Base-by-base conservation (phyloP, 306 rosid genomes). In the Trifolium dubium region DNA sequence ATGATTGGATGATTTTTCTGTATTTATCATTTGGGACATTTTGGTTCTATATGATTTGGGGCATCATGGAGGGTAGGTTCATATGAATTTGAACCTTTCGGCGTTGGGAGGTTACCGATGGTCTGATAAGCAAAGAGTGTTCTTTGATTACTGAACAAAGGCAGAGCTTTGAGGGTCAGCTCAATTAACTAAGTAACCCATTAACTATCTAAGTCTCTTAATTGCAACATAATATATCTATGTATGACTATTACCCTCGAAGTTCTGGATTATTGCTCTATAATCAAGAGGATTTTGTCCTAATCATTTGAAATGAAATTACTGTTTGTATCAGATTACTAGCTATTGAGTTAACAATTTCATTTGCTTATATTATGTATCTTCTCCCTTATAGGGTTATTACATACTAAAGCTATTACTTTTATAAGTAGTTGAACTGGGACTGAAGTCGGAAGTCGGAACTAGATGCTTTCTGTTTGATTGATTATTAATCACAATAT, bases 361-460 rank as follows among this genome's bases (percentile, higher is more conserved):
- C 14, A 62, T 62, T 39, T 78, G 5, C 30, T 14, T 18, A 23
- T 55, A 44, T 12, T 60, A 55, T 19, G 43, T 19, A 40, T 47
- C 35, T 7, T 46, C 74, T 19, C 63, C 14, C 54, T 53, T 64
- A 41, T 43, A 71, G 37, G 37, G 6, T 32, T 32, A 32, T 32
- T 32, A 32, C 6, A 32, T 32, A 5, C 5, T 32, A 32, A 55
- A 72, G 35, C 34, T 55, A 40, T 44, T 65, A 65, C 35, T 55
- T 32, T 34, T 64, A 12, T 12, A 72, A 55, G 43, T 35, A 46
- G 15, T 49, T 49, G 40, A 67, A 43, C 49, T n/a, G 55, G 65
- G 66, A 69, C 54, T 73, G 75, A 17, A 40, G 12, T 79, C 40
- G 30, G 75, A 17, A 40, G 12, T 79, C 40, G 30, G 18, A n/a